A percentile compares a stretch with the other conserved stretches of the same genome.
Evolutionary conservation across 257 asterid genomes (phyloP).

Genomic region (Salvia miltiorrhiza): DNA sequence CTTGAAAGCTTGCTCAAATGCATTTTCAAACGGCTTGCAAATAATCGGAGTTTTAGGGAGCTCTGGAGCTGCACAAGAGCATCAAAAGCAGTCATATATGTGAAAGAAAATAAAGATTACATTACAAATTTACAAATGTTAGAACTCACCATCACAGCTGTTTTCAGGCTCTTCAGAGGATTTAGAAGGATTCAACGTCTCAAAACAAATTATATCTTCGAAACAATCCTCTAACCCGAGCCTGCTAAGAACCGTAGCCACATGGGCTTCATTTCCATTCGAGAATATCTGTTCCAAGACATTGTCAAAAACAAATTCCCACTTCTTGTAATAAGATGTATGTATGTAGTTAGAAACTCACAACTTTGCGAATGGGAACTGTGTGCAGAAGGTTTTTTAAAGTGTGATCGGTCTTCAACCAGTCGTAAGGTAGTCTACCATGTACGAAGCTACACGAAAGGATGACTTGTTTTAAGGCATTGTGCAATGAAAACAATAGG

Average conservation of each 20-base stretch:
- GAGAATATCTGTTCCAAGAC: slow-evolving; percentile 64
- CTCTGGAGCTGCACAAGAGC: slow-evolving; percentile 28
- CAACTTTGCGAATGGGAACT: slow-evolving; percentile 76
- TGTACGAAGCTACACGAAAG: slow-evolving; percentile 60
- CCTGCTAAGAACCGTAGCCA: slow-evolving; percentile 61
- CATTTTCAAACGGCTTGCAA: slow-evolving; percentile 74
- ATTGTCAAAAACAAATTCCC: neutral
- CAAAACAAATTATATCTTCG: slow-evolving; percentile 67
- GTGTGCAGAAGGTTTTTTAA: slow-evolving; percentile 58
- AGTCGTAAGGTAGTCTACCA: slow-evolving; percentile 83
- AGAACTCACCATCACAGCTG: slow-evolving; percentile 41
- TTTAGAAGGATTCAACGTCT: slow-evolving; percentile 67
- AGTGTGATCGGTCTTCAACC: slow-evolving; percentile 64
- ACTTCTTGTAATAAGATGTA: neutral
- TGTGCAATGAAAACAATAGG: neutral
- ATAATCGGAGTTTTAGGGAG: slow-evolving; percentile 43
- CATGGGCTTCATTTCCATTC: slow-evolving; percentile 91
- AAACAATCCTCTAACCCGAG: slow-evolving; percentile 87
- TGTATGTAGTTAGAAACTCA: slow-evolving; percentile 30
- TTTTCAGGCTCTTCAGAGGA: slow-evolving; percentile 19
- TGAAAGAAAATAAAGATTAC: neutral
- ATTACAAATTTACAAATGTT: neutral
- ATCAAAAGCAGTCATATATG: slow-evolving; percentile 7
- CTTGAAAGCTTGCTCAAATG: slow-evolving; percentile 64
- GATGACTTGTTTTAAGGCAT: neutral